A percentile compares a stretch with the other conserved stretches of the same genome.
Conservation (phyloP, 2,329 filamentous ascomycete genomes). For the Cytospora piceicola region DNA sequence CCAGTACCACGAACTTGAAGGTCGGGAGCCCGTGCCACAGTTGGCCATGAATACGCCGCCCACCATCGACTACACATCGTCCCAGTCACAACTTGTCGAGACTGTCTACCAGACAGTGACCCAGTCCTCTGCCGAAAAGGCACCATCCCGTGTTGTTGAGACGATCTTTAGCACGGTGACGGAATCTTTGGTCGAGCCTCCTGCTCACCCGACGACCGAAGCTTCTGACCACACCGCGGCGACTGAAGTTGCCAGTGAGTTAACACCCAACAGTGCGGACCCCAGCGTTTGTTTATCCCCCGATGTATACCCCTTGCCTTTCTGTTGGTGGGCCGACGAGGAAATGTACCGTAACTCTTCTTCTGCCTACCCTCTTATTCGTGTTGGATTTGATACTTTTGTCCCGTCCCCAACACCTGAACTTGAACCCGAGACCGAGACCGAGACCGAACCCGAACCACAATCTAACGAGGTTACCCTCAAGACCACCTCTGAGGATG, state of each 20-base stretch:
- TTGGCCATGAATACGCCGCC: slow-evolving; percentile 16
- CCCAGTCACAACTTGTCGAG: slow-evolving; percentile 16
- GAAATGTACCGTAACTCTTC: background rate
- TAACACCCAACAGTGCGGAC: slow-evolving; percentile 20
- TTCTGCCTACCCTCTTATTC: background rate
- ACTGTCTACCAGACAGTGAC: slow-evolving; percentile 28
- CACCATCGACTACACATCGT: slow-evolving; percentile 5
- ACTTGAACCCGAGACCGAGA: slow-evolving; percentile 8
- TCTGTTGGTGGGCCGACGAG: background rate
- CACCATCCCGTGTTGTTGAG: slow-evolving; percentile 24
- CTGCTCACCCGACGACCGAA: slow-evolving; percentile 10
- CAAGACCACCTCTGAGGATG: slow-evolving; percentile 23
- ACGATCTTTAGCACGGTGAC: slow-evolving; percentile 32
- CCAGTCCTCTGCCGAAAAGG: background rate
- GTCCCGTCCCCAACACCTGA: slow-evolving; percentile 9
- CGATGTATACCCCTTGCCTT: slow-evolving; percentile 20
- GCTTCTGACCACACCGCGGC: slow-evolving; percentile 11
- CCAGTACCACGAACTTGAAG: slow-evolving; percentile 27
- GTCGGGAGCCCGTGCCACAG: slow-evolving; percentile 25
- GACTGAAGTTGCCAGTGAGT: slow-evolving; percentile 24
- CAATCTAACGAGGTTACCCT: slow-evolving; percentile 25
- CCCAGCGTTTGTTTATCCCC: slow-evolving; percentile 28
- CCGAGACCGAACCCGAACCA: slow-evolving; percentile 16
- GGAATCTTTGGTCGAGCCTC: slow-evolving; percentile 16
- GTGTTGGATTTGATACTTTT: slow-evolving; percentile 21